These are phyloP conservation scores for Coemansia umbellata DNA, from an alignment of 192 early-diverging fungal species.

Conservation along the genomic window DNA sequence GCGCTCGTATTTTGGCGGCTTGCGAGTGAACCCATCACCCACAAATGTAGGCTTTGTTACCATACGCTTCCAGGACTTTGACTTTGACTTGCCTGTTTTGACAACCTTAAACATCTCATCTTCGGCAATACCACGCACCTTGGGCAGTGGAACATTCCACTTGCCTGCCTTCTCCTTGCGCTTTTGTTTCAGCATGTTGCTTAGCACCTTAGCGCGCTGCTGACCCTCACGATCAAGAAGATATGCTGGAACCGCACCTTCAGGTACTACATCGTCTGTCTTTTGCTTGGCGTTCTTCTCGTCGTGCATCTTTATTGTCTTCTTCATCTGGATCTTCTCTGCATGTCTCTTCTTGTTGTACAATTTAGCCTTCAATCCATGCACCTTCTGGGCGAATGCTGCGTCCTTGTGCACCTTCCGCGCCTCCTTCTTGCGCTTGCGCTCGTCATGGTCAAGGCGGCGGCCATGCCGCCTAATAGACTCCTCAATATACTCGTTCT, in stretches of 20 bases:
- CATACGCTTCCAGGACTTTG: constrained; percentile 98
- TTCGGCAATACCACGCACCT: constrained; percentile 98
- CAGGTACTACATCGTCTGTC: constrained; percentile 80
- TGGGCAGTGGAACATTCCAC: constrained; percentile 95
- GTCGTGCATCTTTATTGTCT: constrained; percentile 98
- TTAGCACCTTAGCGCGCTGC: constrained; percentile 92
- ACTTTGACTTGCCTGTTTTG: constrained; percentile 89
- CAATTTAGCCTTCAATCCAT: constrained; percentile 96
- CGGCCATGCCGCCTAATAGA: constrained; percentile 96
- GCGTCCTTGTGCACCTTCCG: constrained; percentile 88
- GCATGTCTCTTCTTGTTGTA: constrained; percentile 97
- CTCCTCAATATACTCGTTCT: constrained; percentile 99
- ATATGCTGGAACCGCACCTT: constrained; percentile 96
- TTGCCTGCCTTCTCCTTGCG: constrained; percentile 99
- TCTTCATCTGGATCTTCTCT: constrained; percentile 99
- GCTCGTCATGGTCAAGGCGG: constrained; percentile 89
- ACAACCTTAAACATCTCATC: constrained; percentile 99
- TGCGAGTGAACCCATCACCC: constrained; percentile 97
- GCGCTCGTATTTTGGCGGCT: constrained; percentile 98
- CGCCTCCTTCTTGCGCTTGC: constrained; percentile 95
- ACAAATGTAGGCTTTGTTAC: constrained; percentile 99
- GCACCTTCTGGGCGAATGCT: constrained; percentile 93
- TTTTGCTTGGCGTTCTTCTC: constrained; percentile 96
- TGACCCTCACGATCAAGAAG: constrained; percentile 97
- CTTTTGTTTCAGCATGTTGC: constrained; percentile 99